Evolutionary conservation across 2,329 filamentous ascomycete species (phyloP).

Genomic region (Ophiostoma himal-ulmi): DNA sequence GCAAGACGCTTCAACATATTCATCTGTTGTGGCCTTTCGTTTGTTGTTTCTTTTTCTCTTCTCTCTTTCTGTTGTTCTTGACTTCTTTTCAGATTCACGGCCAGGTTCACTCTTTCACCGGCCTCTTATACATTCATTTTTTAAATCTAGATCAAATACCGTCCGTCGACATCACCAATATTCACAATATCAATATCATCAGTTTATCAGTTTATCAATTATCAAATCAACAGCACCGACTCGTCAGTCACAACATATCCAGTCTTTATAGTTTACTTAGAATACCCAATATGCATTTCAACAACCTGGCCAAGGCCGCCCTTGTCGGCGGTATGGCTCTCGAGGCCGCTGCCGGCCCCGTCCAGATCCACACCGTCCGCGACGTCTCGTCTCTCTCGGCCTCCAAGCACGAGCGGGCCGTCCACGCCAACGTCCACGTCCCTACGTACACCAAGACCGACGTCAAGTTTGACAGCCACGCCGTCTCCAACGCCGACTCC

Average conservation of each 20-base stretch:
- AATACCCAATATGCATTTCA: conserved; percentile 22
- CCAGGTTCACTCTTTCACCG: conserved; percentile 2
- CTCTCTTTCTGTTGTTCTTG: background rate
- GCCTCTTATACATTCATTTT: background rate
- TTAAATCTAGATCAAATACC: background rate
- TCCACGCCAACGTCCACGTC: conserved; percentile 11
- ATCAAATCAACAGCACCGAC: too few relatives aligned
- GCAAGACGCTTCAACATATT: conserved; percentile 7
- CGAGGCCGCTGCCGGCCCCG: conserved; percentile 21
- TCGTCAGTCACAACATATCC: background rate
- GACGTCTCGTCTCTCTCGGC: background rate
- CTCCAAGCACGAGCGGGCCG: background rate
- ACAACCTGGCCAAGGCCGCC: conserved; percentile 17
- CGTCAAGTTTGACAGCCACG: background rate
- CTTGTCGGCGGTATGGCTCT: conserved; percentile 23
- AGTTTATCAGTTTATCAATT: too few relatives aligned
- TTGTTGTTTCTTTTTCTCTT: conserved; percentile 8
- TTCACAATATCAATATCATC: background rate
- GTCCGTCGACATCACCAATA: background rate
- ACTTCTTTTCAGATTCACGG: background rate
- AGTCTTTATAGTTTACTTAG: background rate
- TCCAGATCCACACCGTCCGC: conserved; percentile 7
- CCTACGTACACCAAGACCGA: background rate
- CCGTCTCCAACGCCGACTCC: background rate
- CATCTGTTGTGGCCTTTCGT: background rate